Evolutionary conservation across 2,329 filamentous ascomycete genomes (phyloP), one percentile per base, ranked within the genome.

Genomic region (Thielaviopsis ethacetica): DNA sequence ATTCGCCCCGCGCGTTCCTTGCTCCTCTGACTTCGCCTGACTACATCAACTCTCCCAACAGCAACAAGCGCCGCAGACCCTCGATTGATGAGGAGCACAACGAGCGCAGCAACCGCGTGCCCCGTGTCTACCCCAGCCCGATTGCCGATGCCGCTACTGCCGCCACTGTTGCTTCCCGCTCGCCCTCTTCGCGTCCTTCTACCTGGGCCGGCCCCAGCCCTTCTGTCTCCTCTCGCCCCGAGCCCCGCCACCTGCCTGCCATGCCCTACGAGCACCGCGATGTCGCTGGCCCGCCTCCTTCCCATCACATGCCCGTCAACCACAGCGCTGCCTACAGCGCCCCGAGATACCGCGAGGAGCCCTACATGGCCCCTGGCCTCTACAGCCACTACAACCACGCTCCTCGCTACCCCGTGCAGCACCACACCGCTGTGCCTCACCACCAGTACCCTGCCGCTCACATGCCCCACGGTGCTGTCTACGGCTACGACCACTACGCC

Each of bases 1-100:
- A 67, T 13, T 71, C 72, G 19, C 69, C 73, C 50, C 65, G 65
- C 7, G 66, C 66, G 15, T 65, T 63, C 26, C 63, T 63, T 58
- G 68, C 65, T 54, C 63, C 65, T 57, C 62, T 67, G 61, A 71
- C 71, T 49, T 71, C 73, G 3, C 72, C 76, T 10, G 73, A 77
- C 59, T 80, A 80, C 63, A 65, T 74, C 13, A 71, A 78, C 66
- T 78, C 77, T 30, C 72, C 77, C 26, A 72, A 65, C 62, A 66
- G 68, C 27, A 60, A 54, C n/a, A 80, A 79, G 68, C 72, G 76
- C 61, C 73, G 73, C 63, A 71, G 75, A 19, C 63, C 73, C 7
- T 75, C 73, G 1, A 55, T 59, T 3, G 68, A 71, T 21, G 72
- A 73, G 26, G 65, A 65, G 34, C 72, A 74, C 27, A 61, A 47